These are phyloP conservation scores for Sordaria brevicollis DNA, from an alignment of 495 filamentous ascomycete genomes.

Conservation along the genomic window DNA sequence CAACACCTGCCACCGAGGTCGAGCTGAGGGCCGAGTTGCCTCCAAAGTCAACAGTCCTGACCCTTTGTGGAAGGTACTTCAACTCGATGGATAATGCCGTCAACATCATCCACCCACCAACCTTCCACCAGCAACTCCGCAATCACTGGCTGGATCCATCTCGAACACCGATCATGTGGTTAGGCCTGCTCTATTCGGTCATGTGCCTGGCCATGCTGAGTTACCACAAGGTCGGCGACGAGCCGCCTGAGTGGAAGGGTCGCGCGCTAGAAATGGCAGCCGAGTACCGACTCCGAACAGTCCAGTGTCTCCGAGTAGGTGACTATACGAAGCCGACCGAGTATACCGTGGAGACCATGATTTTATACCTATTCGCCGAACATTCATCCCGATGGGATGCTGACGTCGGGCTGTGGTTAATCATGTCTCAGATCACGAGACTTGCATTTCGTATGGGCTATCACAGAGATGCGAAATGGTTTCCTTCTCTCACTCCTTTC, in stretches of 20 bases:
- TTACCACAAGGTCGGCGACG: conserved; percentile 81
- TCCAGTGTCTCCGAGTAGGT: conserved; percentile 76
- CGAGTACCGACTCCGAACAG: conserved; percentile 69
- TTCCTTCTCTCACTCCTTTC: conserved; percentile 71
- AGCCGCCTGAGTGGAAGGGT: conserved; percentile 72
- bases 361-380: conserved; percentile 78
- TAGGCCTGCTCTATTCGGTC: conserved; percentile 80
- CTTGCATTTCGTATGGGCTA: conserved; percentile 93
- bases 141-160: conserved; percentile 78
- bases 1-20: conserved; percentile 53
- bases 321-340: conserved; percentile 83
- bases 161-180: conserved; percentile 74
- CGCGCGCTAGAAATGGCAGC: conserved; percentile 68
- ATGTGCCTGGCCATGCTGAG: conserved; percentile 86
- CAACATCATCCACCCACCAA: conserved; percentile 77
- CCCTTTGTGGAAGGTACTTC: conserved; percentile 66
- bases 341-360: conserved; percentile 80
- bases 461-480: conserved; percentile 81
- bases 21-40: conserved; percentile 77
- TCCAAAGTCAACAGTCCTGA: conserved; percentile 67
- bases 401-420: conserved; percentile 73
- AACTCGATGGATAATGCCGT: conserved; percentile 40
- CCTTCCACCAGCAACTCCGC: conserved; percentile 80
- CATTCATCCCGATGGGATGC: conserved; percentile 68
- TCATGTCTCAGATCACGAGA: conserved; percentile 69